Evolutionary conservation across 2,329 filamentous ascomycete genomes (phyloP).

Genomic region (Xylaria hypoxylon): DNA sequence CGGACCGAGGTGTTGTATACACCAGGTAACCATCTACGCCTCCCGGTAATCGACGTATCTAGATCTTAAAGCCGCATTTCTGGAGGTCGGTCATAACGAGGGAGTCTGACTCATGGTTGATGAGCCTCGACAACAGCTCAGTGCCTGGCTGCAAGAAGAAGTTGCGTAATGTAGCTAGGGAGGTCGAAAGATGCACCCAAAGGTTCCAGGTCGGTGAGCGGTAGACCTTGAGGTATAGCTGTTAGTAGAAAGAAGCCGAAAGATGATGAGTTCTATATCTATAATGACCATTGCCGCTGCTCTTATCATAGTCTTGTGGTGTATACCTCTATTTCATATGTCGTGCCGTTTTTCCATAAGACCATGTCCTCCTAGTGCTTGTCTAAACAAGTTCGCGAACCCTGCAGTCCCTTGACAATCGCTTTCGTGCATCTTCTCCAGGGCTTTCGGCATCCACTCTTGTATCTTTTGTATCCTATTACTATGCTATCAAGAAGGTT

Average conservation of each 20-base stretch:
- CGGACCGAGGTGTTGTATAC: background rate
- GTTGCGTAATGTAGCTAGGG: background rate
- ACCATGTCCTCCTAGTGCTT: constrained; percentile 57
- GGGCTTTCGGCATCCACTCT: constrained; percentile 70
- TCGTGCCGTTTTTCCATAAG: constrained; percentile 44
- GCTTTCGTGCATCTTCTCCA: constrained; percentile 65
- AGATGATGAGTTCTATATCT: background rate
- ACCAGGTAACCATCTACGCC: background rate
- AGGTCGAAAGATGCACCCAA: background rate
- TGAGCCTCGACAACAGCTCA: background rate
- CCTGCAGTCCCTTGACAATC: constrained; percentile 64
- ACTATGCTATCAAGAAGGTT: constrained; percentile 59
- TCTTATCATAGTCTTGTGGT: background rate
- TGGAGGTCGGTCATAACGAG: background rate
- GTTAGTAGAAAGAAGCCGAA: background rate
- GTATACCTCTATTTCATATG: constrained; percentile 26
- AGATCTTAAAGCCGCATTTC: background rate
- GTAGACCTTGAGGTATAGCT: background rate
- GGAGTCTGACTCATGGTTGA: background rate
- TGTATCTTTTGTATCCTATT: constrained; percentile 73
- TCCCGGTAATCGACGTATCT: background rate
- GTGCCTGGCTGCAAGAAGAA: background rate
- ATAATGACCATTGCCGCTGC: background rate
- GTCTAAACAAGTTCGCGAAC: constrained; percentile 65
- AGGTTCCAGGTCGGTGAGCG: background rate